Evolutionary conservation across 2,329 filamentous ascomycete genomes (phyloP).

Genomic region (Fusarium sp.): DNA sequence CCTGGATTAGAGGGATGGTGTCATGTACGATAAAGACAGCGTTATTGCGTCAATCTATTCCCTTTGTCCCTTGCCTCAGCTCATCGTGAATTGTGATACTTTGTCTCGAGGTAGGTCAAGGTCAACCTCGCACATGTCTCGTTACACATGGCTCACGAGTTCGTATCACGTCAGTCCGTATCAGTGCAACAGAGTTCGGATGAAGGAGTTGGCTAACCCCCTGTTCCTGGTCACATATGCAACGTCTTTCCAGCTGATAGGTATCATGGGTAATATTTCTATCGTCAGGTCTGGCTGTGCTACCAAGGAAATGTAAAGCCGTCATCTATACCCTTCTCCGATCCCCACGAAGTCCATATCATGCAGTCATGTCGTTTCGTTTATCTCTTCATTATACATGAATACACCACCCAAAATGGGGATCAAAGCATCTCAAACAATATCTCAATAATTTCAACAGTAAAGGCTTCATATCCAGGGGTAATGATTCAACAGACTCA

Average conservation of each 20-base stretch:
- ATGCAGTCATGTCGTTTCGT: slow-evolving; percentile 1
- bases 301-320: background rate
- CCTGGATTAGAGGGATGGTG: slow-evolving; percentile 11
- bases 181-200: background rate
- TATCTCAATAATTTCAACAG: background rate
- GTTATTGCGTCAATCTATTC: slow-evolving; percentile 15
- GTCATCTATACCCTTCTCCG: background rate
- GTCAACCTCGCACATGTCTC: background rate
- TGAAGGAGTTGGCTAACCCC: background rate
- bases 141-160: background rate
- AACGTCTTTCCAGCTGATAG: background rate
- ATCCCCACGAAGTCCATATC: background rate
- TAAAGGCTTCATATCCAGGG: background rate
- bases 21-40: slow-evolving; percentile 36
- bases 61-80: slow-evolving; percentile 3
- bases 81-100: background rate
- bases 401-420: background rate
- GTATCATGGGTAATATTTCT: background rate
- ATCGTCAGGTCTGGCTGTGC: background rate
- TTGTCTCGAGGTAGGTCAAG: background rate
- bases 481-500: no score
- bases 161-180: background rate
- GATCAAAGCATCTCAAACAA: background rate
- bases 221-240: background rate
- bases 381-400: slow-evolving; percentile 19